Conservation (phyloP, 2,329 filamentous ascomycete species). For the Colletotrichum simmondsii region DNA sequence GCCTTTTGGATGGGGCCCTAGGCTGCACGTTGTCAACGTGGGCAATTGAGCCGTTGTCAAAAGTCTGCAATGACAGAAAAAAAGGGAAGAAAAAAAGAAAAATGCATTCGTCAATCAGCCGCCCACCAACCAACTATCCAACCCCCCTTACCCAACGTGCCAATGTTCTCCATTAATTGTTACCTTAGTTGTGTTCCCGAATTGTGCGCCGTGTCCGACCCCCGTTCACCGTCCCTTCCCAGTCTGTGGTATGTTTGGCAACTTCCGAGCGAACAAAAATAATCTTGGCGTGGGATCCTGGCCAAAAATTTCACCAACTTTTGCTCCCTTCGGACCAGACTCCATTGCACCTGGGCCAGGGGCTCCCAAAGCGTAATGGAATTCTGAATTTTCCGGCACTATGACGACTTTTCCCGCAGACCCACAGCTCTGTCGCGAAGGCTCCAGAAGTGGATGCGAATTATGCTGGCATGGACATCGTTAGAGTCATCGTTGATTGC, state of each 20-base stretch:
- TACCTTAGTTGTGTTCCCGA: constrained; percentile 5
- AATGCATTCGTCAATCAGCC: constrained; percentile 1
- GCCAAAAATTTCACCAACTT: not conserved
- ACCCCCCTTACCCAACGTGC: too few relatives aligned
- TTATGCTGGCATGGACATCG: not conserved
- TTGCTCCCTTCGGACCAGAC: constrained; percentile 3
- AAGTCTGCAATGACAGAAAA: constrained; percentile 1
- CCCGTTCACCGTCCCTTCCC: constrained; percentile 2
- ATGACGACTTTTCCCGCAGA: constrained; percentile 29
- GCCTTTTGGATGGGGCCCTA: not conserved
- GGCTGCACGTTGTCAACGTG: constrained; percentile 22
- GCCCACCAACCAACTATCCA: not conserved
- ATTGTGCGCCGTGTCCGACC: constrained; percentile 17
- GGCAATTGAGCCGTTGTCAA: constrained; percentile 20
- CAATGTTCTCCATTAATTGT: not conserved
- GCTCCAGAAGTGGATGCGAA: constrained; percentile 22
- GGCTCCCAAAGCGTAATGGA: constrained; percentile 10
- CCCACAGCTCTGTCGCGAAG: constrained; percentile 21
- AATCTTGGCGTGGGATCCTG: not conserved
- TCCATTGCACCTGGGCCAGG: not conserved
- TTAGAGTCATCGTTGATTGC: constrained; percentile 20
- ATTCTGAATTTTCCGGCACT: constrained; percentile 16
- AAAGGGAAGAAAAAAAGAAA: not conserved
- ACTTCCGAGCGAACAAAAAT: not conserved
- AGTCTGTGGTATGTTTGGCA: constrained; percentile 16